Base-by-base conservation (phyloP, 495 filamentous ascomycete species). In the Penicillium arizonense region DNA sequence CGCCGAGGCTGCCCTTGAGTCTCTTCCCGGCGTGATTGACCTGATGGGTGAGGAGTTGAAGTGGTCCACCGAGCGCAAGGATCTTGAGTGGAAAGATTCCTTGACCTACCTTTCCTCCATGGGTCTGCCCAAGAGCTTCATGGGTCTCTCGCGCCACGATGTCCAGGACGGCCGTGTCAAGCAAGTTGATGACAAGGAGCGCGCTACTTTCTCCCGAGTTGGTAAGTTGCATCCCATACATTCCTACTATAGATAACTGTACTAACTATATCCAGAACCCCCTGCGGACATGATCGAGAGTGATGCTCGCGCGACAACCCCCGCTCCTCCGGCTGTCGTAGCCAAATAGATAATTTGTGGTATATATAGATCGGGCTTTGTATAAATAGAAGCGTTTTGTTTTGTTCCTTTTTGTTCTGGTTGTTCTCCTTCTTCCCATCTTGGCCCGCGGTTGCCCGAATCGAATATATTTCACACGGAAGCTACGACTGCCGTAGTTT, bases 1-100 rank as follows among this genome's bases (percentile, higher is more conserved):
- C 63, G 92, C 92, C 13, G 91, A 97, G 71, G 94, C 94, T 3
- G 90, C 93, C 8, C 81, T 97, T 23, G 94, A 98, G 74, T 88
- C 90, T 1, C 77, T 97, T 44, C 94, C 94, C 2, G 77, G 63
- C 45, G 82, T 98, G 16, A 96, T 98, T 67, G 94, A 98, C 65
- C 77, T 97, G 52, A 98, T 98, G 94, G 81, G 72, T 45, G 84
- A 87, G 63, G 94, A 98, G 75, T 70, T 97, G 53, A 79, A 84
- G 39, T 98, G 94, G 94, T 84, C 86, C 61, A 71, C 62, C 47
- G 78, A 79, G 57, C 74, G 94, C 55, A 87, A 87, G 69, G 89
- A 91, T 6, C 59, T 79, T 39, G 94, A 97, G 71, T 97, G 92
- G 91, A 88, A 76, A 58, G 88, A 97, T 18, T 84, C 81, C 30